Base-by-base conservation (phyloP, 2,329 filamentous ascomycete genomes). In the Chrysosporium queenslandicum region DNA sequence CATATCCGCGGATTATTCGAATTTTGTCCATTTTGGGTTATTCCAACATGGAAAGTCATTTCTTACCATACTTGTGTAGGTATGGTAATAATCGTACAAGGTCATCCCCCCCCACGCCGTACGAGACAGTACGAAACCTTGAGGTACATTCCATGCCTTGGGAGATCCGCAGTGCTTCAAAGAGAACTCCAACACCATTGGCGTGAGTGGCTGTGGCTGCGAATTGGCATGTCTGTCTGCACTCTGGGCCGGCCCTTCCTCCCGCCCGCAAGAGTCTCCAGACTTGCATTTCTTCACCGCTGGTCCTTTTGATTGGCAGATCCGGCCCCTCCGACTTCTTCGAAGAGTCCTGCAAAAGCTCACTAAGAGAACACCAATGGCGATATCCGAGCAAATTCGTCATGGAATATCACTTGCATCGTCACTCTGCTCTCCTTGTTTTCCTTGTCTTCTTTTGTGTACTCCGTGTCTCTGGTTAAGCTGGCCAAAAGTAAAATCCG, bases 181-280 rank as follows among this genome's bases (percentile, higher is more conserved):
- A 34, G n/a, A 49, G 25, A 29, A 18, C 3, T 21, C n/a, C 7
- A n/a, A 4, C 20, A 8, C 36, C 25, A 29, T 34, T 51, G 39
- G 30, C 16, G 23, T 25, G 40, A 20, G 21, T 27, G 18, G 30
- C 14, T 12, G 32, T 47, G 45, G 45, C 45, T 47, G 43, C 4
- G 29, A 46, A 37, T 39, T 21, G 25, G 40, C 49, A 18, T 30
- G 34, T 12, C 23, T 25, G 42, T 18, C 30, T 18, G 43, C 32
- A 37, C 32, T 54, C 58, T 61, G 56, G 56, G 53, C 56, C 59
- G 57, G 57, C 57, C 57, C 60, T 60, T 56, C 58, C 59, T 59
- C 41, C 55, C 58, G 57, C 55, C 54, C 54, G 50, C 50, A 50
- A 42, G 36, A 49, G 32, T 52, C 47, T 50, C 54, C 54, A 55